Evolutionary conservation across 176 grass and related monocot species (phyloP).

Genomic region (Musa itinerans): DNA sequence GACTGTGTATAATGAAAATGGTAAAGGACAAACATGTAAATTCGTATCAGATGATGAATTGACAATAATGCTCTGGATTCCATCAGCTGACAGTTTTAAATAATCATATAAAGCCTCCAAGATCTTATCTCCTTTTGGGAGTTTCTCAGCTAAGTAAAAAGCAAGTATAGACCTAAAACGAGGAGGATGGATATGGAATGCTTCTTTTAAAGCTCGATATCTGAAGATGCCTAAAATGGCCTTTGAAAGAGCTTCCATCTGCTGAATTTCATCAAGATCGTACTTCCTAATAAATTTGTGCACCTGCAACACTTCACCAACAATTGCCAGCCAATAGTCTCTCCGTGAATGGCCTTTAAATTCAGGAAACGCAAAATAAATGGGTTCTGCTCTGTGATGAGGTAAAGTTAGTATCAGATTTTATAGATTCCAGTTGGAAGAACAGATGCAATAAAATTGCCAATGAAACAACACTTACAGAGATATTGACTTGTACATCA

Average conservation of each 20-base stretch:
- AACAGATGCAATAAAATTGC: background rate
- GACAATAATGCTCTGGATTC: conserved; percentile 12
- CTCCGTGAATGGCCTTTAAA: conserved; percentile 67
- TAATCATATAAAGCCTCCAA: conserved; percentile 59
- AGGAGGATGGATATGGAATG: conserved; percentile 52
- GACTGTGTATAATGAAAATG: conserved; percentile 43
- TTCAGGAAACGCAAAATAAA: conserved; percentile 77
- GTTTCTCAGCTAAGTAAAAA: conserved; percentile 80
- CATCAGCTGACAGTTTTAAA: conserved; percentile 30
- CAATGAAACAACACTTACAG: conserved; percentile 41
- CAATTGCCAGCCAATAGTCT: conserved; percentile 78
- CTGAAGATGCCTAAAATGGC: conserved; percentile 61
- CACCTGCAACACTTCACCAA: conserved; percentile 68
- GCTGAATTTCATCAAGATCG: conserved; percentile 36
- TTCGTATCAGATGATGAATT: conserved; percentile 25
- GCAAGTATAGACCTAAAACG: conserved; percentile 68
- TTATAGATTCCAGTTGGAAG: background rate
- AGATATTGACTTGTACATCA: conserved; percentile 85
- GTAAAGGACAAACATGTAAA: conserved; percentile 33
- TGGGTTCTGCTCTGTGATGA: conserved; percentile 49
- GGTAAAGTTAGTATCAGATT: background rate
- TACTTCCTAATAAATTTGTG: conserved; percentile 88
- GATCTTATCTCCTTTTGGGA: conserved; percentile 91
- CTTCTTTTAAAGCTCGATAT: conserved; percentile 60
- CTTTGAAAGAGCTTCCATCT: conserved; percentile 49